Evolutionary conservation across 257 asterid species (phyloP).

Genomic region (Rubia yunnanensis): DNA sequence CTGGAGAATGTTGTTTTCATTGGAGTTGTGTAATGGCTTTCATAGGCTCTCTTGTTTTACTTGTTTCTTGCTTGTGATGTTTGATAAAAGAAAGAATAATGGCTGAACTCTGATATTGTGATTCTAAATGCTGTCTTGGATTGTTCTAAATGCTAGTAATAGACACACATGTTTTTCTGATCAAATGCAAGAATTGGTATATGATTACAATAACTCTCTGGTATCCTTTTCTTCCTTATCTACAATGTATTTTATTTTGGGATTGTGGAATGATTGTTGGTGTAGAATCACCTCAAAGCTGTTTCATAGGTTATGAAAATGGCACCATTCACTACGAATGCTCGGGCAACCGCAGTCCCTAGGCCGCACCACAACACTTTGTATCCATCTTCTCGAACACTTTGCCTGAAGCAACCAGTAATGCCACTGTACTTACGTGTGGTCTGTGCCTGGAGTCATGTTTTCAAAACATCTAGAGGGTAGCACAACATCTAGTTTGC

Average conservation of each 20-base stretch:
- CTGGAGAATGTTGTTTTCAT: conserved; percentile 59
- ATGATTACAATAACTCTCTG: background rate
- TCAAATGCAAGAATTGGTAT: background rate
- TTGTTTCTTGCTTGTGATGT: background rate
- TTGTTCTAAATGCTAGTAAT: background rate
- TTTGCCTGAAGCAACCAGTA: conserved; percentile 41
- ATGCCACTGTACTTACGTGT: conserved; percentile 38
- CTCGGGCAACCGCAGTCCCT: conserved; percentile 60
- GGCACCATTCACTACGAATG: conserved; percentile 64
- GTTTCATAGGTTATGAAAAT: conserved; percentile 67
- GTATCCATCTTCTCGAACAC: conserved; percentile 46
- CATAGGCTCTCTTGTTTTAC: background rate
- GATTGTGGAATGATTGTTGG: conserved; percentile 15
- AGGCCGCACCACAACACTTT: conserved; percentile 65
- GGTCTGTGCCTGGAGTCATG: conserved; percentile 56
- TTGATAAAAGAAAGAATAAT: background rate
- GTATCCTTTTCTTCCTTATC: background rate
- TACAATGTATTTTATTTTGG: conserved; percentile 22
- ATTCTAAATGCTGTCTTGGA: background rate
- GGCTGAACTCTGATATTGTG: background rate
- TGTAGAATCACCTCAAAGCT: conserved; percentile 38
- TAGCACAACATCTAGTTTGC: conserved; percentile 72
- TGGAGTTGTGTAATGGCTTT: conserved; percentile 10
- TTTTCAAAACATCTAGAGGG: conserved; percentile 67
- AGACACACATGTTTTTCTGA: background rate